Conservation (phyloP, 139 green algal genomes). For the Penium margaritaceum region DNA sequence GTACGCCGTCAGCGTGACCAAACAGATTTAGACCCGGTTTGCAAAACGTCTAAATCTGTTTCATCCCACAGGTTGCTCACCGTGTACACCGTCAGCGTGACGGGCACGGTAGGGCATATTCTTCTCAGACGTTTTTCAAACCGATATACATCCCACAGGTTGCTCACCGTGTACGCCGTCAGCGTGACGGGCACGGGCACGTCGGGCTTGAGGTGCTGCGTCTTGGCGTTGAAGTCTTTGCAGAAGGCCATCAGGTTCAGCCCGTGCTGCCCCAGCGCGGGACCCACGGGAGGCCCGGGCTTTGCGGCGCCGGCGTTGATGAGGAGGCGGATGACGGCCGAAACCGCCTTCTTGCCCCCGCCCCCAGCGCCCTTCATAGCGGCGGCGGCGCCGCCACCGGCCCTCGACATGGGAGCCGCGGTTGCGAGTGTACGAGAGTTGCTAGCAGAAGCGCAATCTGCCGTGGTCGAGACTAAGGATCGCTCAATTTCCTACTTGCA, state of each 20-base stretch:
- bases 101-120: not conserved
- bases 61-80: not conserved
- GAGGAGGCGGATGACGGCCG: slow-evolving; percentile 72
- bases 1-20: not conserved
- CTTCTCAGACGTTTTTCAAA: too few species aligned
- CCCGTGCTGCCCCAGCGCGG: slow-evolving; percentile 85
- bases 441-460: too few species aligned
- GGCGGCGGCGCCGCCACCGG: too few species aligned
- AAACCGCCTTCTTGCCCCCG: slow-evolving; percentile 51
- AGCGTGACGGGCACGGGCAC: slow-evolving; percentile 42
- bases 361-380: too few species aligned
- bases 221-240: slow-evolving; percentile 98
- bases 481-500: too few species aligned
- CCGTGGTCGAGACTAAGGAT: too few species aligned
- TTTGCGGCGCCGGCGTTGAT: slow-evolving; percentile 89
- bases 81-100: not conserved
- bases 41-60: too few species aligned
- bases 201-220: slow-evolving; percentile 64
- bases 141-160: too few species aligned
- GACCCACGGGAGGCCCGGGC: slow-evolving; percentile 83
- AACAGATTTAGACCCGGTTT: too few species aligned
- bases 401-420: too few species aligned
- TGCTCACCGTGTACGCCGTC: slow-evolving; percentile 35
- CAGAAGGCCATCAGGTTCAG: slow-evolving; percentile 99
- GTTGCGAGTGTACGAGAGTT: too few species aligned